Conservation (phyloP, 2,329 filamentous ascomycete species). For the Pseudogymnoascus sp. region DNA sequence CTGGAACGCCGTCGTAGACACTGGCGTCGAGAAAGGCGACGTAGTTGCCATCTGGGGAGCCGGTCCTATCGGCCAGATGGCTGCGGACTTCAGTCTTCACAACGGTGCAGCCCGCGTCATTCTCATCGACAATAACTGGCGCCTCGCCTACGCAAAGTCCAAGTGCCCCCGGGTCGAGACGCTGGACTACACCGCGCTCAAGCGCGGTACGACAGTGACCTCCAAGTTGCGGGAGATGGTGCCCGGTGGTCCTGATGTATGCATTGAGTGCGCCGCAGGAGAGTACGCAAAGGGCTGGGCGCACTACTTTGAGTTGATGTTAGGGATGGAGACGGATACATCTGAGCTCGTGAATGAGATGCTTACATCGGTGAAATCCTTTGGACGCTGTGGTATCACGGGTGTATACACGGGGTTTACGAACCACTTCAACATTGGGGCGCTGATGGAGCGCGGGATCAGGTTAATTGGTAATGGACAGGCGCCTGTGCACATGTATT, state of each 20-base stretch:
- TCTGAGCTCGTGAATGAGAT: constrained; percentile 51
- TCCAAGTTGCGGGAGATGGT: constrained; percentile 66
- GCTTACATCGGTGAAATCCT: constrained; percentile 45
- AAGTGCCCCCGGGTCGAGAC: constrained; percentile 60
- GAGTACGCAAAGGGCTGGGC: constrained; percentile 56
- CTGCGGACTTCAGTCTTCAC: constrained; percentile 47
- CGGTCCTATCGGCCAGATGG: constrained; percentile 60
- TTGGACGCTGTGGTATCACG: constrained; percentile 52
- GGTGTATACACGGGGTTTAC: constrained; percentile 40
- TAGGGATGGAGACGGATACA: constrained; percentile 56
- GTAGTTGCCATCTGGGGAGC: constrained; percentile 59
- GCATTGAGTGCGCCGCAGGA: constrained; percentile 59
- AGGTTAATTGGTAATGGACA: constrained; percentile 58
- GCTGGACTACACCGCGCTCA: constrained; percentile 58
- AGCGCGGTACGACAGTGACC: constrained; percentile 60
- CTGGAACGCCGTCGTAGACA: constrained; percentile 59
- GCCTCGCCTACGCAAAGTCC: constrained; percentile 51
- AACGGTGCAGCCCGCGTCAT: constrained; percentile 57
- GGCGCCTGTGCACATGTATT: constrained; percentile 67
- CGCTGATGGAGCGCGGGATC: constrained; percentile 58
- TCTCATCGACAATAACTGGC: constrained; percentile 47
- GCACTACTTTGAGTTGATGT: constrained; percentile 49
- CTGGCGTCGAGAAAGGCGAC: constrained; percentile 55
- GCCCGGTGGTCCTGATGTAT: constrained; percentile 65
- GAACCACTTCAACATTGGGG: constrained; percentile 60